Conservation (phyloP, 257 asterid genomes). For the Rubia yunnanensis region DNA sequence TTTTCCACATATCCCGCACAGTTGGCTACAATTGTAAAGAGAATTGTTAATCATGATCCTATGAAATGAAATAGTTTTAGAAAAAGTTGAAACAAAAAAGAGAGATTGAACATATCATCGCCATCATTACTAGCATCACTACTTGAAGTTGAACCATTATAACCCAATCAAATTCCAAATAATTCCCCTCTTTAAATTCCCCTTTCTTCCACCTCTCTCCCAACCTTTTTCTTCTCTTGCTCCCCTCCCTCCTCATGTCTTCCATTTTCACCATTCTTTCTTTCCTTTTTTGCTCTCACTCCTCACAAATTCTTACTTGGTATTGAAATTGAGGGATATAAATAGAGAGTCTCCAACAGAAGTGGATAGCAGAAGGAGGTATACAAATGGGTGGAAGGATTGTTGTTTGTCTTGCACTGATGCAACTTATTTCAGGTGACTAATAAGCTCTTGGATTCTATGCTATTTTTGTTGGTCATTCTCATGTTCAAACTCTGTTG, state of each 20-base stretch:
- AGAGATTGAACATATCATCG: conserved; percentile 23
- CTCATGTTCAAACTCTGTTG: not conserved
- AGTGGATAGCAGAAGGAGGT: not conserved
- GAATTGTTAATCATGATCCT: conserved; percentile 6
- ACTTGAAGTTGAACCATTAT: conserved; percentile 24
- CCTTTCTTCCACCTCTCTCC: conserved; percentile 27
- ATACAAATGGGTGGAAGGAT: conserved; percentile 29
- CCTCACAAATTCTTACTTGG: conserved; percentile 9
- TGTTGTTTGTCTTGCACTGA: conserved; percentile 16
- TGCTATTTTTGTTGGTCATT: not conserved
- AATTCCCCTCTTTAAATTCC: conserved; percentile 28
- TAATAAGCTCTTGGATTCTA: not conserved
- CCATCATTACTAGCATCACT: conserved; percentile 47
- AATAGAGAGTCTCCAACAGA: conserved; percentile 4
- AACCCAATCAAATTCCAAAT: conserved; percentile 30
- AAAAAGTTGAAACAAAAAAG: conserved; percentile 13
- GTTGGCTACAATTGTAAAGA: conserved; percentile 12
- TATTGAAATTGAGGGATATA: conserved; percentile 9
- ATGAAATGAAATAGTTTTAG: conserved; percentile 22
- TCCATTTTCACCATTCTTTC: conserved; percentile 16
- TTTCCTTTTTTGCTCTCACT: conserved; percentile 15
- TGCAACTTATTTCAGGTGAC: conserved; percentile 47
- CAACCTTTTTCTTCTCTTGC: conserved; percentile 19
- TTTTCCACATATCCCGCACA: conserved; percentile 15
- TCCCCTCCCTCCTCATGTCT: conserved; percentile 20